phyloP scores from a whole-genome alignment of 192 early-diverging fungal genomes.

The Umbelopsis vinacea region DNA sequence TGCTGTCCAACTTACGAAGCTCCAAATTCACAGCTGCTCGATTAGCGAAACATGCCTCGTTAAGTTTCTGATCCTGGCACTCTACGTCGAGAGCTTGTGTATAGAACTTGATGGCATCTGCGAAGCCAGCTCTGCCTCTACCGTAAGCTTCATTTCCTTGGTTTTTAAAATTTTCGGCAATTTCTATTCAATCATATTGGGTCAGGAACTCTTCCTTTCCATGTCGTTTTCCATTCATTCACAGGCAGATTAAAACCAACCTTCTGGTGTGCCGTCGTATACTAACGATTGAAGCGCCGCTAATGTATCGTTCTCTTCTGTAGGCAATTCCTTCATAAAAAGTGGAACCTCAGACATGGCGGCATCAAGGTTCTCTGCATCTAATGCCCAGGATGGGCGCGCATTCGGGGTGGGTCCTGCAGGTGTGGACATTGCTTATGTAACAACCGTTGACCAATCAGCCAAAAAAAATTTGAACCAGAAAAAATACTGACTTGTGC shows the following conservation, averaged over 20 bases:
- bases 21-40: constrained; percentile 93
- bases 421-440: constrained; percentile 8
- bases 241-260: constrained; percentile 39
- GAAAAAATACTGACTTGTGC: neutral
- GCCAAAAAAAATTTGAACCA: neutral
- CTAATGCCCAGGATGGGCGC: constrained; percentile 29
- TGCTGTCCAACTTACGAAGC: constrained; percentile 54
- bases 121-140: constrained; percentile 63
- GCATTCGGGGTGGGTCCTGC: neutral
- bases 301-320: constrained; percentile 75
- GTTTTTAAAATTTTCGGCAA: constrained; percentile 92
- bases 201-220: no score
- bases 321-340: constrained; percentile 86
- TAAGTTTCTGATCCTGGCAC: constrained; percentile 75
- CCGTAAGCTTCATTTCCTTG: constrained; percentile 95
- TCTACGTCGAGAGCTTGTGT: constrained; percentile 81
- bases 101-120: constrained; percentile 85
- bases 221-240: no score
- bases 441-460: neutral
- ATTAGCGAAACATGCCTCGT: constrained; percentile 82
- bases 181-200: constrained; percentile 41
- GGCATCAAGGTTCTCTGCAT: constrained; percentile 55
- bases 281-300: constrained; percentile 82
- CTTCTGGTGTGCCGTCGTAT: constrained; percentile 93
- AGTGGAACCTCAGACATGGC: constrained; percentile 84